phyloP scores from a whole-genome alignment of 192 early-diverging fungal genomes.

The Entomortierella lignicola region DNA sequence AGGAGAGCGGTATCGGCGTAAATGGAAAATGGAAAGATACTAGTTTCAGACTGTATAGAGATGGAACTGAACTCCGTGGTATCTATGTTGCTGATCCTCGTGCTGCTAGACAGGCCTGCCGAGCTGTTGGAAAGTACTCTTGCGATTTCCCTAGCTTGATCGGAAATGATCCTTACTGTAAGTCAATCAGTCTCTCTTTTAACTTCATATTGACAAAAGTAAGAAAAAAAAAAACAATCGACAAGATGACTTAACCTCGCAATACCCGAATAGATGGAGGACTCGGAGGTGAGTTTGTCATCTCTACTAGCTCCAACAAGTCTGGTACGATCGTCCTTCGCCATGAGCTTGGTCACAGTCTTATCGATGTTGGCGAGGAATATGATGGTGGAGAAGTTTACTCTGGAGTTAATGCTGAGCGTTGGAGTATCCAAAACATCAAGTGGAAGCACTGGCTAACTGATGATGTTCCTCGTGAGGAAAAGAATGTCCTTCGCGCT shows the following conservation, averaged over 20 bases:
- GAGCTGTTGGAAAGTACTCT: slow-evolving; percentile 58
- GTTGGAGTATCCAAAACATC: slow-evolving; percentile 57
- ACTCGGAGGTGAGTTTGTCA: slow-evolving; percentile 72
- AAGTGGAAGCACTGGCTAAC: slow-evolving; percentile 73
- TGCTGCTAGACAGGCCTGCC: slow-evolving; percentile 62
- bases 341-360: slow-evolving; percentile 61
- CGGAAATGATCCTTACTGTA: slow-evolving; percentile 67
- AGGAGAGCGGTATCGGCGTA: slow-evolving; percentile 66
- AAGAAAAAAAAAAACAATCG: neutral
- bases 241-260: too few relatives aligned
- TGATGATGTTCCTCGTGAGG: slow-evolving; percentile 42
- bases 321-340: slow-evolving; percentile 69
- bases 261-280: slow-evolving; percentile 56
- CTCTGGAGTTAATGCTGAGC: slow-evolving; percentile 62
- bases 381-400: slow-evolving; percentile 57
- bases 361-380: slow-evolving; percentile 52
- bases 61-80: slow-evolving; percentile 72
- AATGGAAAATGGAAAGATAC: slow-evolving; percentile 64
- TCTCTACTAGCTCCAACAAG: slow-evolving; percentile 65
- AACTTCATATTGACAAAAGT: neutral
- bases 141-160: slow-evolving; percentile 73
- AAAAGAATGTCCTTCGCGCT: slow-evolving; percentile 54
- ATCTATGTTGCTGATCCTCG: slow-evolving; percentile 64
- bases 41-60: slow-evolving; percentile 69
- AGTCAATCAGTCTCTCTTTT: neutral